Conservation (phyloP, 1,284 basidiomycete species). For the Exobasidium rhododendri region DNA sequence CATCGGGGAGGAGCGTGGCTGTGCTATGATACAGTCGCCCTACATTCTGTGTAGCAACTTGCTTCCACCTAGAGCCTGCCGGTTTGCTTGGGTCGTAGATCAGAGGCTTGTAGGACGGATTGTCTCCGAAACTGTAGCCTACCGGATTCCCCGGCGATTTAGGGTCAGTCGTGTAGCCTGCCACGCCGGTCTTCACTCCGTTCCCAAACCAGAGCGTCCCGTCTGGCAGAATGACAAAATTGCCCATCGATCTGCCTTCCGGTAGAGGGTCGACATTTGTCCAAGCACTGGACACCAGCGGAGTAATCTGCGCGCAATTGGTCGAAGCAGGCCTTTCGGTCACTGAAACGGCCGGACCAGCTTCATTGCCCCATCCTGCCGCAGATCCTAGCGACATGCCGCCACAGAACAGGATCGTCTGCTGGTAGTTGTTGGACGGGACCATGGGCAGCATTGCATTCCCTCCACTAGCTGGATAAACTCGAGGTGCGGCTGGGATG, state of each 20-base stretch:
- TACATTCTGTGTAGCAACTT: slow-evolving; percentile 28
- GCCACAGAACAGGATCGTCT: slow-evolving; percentile 48
- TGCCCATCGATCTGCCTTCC: slow-evolving; percentile 38
- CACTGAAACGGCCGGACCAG: slow-evolving; percentile 31
- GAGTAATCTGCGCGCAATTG: slow-evolving; percentile 42
- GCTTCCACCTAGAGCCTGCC: slow-evolving; percentile 33
- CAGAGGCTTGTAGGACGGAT: slow-evolving; percentile 32
- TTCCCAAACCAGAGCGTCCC: slow-evolving; percentile 46
- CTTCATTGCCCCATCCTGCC: slow-evolving; percentile 41
- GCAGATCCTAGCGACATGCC: slow-evolving; percentile 30
- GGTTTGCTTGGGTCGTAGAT: slow-evolving; percentile 36
- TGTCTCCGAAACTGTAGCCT: slow-evolving; percentile 50
- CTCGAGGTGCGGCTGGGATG: slow-evolving; percentile 30
- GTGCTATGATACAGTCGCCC: slow-evolving; percentile 45
- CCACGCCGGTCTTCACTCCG: slow-evolving; percentile 44
- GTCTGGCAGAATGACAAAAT: slow-evolving; percentile 44
- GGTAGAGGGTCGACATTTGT: slow-evolving; percentile 31
- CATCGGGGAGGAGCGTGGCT: slow-evolving; percentile 42
- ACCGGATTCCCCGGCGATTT: slow-evolving; percentile 34
- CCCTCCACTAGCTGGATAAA: slow-evolving; percentile 46
- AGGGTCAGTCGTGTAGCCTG: slow-evolving; percentile 39
- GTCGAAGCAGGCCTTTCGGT: slow-evolving; percentile 31
- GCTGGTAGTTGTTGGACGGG: slow-evolving; percentile 35
- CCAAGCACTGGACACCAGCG: slow-evolving; percentile 29
- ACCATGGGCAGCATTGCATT: slow-evolving; percentile 37